These are phyloP conservation scores for Lactarius quietus DNA, from an alignment of 768 basidiomycete genomes.

Conservation along the genomic window DNA sequence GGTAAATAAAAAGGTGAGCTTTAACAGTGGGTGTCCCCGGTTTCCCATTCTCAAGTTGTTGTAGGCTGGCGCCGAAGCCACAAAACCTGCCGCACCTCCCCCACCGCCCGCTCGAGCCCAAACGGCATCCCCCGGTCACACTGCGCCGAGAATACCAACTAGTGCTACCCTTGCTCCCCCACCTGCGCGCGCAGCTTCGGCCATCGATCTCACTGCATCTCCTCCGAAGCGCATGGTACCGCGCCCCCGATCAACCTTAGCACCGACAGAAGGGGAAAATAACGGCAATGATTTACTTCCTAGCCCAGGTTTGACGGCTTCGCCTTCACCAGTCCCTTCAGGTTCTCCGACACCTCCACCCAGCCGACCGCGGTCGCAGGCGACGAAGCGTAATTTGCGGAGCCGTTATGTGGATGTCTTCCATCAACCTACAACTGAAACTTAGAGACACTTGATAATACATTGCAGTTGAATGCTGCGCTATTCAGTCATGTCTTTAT, in stretches of 20 bases:
- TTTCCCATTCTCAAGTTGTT: constrained; percentile 1
- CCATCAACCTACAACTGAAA: constrained; percentile 40
- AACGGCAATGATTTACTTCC: constrained; percentile 34
- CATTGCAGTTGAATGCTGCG: constrained; percentile 11
- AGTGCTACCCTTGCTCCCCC: constrained; percentile 39
- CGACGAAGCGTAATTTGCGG: constrained; percentile 72
- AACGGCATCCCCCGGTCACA: constrained; percentile 74
- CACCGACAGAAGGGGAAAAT: constrained; percentile 41
- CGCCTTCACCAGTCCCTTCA: constrained; percentile 39
- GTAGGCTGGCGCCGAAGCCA: constrained; percentile 54
- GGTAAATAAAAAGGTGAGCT: constrained; percentile 86
- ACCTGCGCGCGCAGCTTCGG: constrained; percentile 55
- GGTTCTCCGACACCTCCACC: constrained; percentile 45
- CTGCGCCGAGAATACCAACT: constrained; percentile 37
- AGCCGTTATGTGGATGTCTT: constrained; percentile 92
- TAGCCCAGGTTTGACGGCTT: constrained; percentile 27
- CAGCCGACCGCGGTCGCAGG: constrained; percentile 52
- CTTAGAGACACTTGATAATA: constrained; percentile 3
- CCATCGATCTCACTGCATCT: constrained; percentile 55
- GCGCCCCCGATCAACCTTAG: constrained; percentile 64
- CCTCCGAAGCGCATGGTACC: constrained; percentile 49
- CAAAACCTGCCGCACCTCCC: constrained; percentile 52
- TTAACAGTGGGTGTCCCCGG: background rate
- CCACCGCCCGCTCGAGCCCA: constrained; percentile 84
- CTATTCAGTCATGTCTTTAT: constrained; percentile 7